Percentiles rank a stretch among this genome's conserved stretches.
Evolutionary conservation across 1,284 basidiomycete genomes (phyloP).

Genomic region (Rugiboletus extremiorientalis): DNA sequence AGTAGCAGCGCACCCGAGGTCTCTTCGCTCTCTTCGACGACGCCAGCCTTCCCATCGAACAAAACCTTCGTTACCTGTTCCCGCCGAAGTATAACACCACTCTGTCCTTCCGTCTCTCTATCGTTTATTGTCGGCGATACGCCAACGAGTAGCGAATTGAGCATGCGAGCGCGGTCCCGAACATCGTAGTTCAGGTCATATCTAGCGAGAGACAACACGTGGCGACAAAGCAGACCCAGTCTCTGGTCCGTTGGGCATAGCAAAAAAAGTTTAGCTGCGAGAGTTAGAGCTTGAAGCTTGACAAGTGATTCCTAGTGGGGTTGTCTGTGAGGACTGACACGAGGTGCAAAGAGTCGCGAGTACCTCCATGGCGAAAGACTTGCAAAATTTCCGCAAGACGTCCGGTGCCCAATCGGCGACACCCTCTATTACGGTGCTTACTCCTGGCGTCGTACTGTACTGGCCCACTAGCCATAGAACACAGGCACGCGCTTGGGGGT

Average conservation of each 20-base stretch:
- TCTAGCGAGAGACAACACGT: constrained; percentile 81
- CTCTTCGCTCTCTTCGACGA: constrained; percentile 39
- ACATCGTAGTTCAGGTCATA: constrained; percentile 90
- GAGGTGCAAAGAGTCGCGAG: not conserved
- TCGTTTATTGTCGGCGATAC: constrained; percentile 37
- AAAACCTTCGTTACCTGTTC: constrained; percentile 82
- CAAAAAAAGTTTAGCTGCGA: constrained; percentile 82
- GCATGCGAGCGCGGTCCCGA: constrained; percentile 82
- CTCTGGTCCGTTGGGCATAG: constrained; percentile 58
- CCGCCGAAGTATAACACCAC: constrained; percentile 75
- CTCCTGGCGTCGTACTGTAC: constrained; percentile 51
- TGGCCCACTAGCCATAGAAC: constrained; percentile 92
- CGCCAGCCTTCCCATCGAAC: constrained; percentile 67
- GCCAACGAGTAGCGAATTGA: constrained; percentile 63
- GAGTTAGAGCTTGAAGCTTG: constrained; percentile 79
- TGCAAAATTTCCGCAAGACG: constrained; percentile 73
- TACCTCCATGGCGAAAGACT: constrained; percentile 74
- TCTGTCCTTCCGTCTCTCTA: constrained; percentile 37
- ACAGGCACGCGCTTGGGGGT: constrained; percentile 79
- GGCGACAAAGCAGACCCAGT: constrained; percentile 57
- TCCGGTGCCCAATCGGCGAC: constrained; percentile 80
- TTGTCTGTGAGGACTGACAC: not conserved
- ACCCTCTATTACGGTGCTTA: constrained; percentile 46
- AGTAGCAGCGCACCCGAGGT: constrained; percentile 20
- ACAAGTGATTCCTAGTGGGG: constrained; percentile 56